Evolutionary conservation across 2,329 filamentous ascomycete genomes (phyloP), one percentile per base, ranked within the genome.

Genomic region (Tolypocladium endophyticum): DNA sequence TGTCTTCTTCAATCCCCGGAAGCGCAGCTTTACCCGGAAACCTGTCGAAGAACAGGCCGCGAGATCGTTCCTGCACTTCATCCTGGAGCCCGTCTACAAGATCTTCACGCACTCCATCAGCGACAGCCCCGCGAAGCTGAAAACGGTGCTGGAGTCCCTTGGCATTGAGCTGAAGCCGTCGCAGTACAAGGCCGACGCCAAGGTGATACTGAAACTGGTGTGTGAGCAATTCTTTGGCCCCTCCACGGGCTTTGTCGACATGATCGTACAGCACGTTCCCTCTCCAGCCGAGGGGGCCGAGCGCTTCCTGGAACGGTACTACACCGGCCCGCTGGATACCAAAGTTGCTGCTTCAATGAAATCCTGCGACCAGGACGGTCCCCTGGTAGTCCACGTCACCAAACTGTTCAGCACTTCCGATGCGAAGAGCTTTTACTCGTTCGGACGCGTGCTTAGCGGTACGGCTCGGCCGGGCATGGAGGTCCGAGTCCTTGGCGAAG

Each of bases 61-160:
- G 72, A 82, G 94, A 60, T 90, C 91, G 0, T 99, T 99, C 71
- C 89, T 97, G 60, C 87, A 96, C 73, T 99, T 97, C 72, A 83
- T 99, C 35, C 79, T 99, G 55, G 94, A 99, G 71, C 94, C 94
- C 23, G 92, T 99, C 66, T 99, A 99, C 82, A 99, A 99, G 74
- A 81, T 99, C 50, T 97, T 93, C 72, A 93, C 92, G 20, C 91
- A 97, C 72, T 95, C 92, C 4, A 90, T 99, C 69, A 95, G 92
- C 70, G 89, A 95, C 71, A 93, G 87, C 68, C 89, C 93, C 0
- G 87, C 90, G 59, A 89, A 96, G 66, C 77, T 99, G 61, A 92
- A 89, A 69, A 81, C 82, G 55, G 94, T 92, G 0, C 76, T 99
- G 60, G 86, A 83, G 23, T 86, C 85, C 25, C 79, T 99, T 12